These are phyloP conservation scores for Gracilaria gracilis DNA, from an alignment of 23 red algal species.

Conservation along the genomic window DNA sequence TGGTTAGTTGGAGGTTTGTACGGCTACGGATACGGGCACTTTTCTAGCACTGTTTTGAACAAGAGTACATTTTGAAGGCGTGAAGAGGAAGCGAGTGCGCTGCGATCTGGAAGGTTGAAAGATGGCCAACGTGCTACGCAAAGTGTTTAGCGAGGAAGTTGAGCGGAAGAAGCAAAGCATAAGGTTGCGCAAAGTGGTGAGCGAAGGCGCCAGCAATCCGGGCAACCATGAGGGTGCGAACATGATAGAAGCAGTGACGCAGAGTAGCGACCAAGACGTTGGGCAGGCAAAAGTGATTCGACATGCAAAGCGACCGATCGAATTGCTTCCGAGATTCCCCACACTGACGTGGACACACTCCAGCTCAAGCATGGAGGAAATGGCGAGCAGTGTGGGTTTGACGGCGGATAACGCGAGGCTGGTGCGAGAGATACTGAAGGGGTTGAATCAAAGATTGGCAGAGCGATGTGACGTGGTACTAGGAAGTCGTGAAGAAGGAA, in stretches of 20 bases:
- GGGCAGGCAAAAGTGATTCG: background rate
- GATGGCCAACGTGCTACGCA: slow-evolving; percentile 4
- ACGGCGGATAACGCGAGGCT: background rate
- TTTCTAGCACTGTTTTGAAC: no score
- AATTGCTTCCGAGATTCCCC: background rate
- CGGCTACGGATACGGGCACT: no score
- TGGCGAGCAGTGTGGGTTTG: background rate
- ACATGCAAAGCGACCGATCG: background rate
- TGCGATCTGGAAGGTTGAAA: background rate
- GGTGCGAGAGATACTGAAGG: slow-evolving; percentile 30
- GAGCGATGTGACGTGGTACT: slow-evolving; percentile 23
- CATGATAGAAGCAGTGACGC: background rate
- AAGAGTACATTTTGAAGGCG: no score
- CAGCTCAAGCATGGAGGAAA: background rate
- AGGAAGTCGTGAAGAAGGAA: background rate
- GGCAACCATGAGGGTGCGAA: no score
- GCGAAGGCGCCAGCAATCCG: background rate
- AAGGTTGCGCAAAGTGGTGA: background rate
- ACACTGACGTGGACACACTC: slow-evolving; percentile 38
- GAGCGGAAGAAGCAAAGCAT: background rate
- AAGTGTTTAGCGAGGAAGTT: slow-evolving; percentile 20
- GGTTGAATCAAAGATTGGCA: slow-evolving; percentile 26
- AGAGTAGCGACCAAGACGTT: background rate
- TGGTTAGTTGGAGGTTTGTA: no score
- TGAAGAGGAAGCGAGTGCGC: background rate